Percentiles rank a stretch among this genome's conserved stretches.
Conservation (phyloP, 2,329 filamentous ascomycete genomes). For the Penicillium freii region DNA sequence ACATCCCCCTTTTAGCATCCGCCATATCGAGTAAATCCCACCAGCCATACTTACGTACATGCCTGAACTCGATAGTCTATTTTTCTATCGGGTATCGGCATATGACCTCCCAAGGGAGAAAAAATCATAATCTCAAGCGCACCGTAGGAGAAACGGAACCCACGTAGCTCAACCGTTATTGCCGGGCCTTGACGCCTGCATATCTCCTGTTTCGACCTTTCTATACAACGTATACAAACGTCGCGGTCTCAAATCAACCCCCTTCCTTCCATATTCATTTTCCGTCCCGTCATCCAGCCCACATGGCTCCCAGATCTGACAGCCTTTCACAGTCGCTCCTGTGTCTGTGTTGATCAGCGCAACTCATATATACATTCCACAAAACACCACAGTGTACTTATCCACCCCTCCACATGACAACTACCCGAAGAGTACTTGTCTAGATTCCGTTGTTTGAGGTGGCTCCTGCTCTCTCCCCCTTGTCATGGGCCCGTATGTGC, state of each 20-base stretch:
- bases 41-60: not conserved
- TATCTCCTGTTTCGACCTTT: not conserved
- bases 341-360: not conserved
- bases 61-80: not conserved
- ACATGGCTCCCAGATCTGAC: slow-evolving; percentile 1
- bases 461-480: not conserved
- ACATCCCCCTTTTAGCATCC: not conserved
- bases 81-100: not conserved
- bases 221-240: not conserved
- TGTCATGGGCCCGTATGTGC: slow-evolving; percentile 32
- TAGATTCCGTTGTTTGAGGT: not conserved
- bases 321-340: not conserved
- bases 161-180: not conserved
- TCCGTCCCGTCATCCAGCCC: not conserved
- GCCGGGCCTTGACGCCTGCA: not conserved
- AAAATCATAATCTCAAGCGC: not conserved
- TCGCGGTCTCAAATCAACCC: not conserved
- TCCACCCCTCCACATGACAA: not conserved
- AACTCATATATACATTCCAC: not conserved
- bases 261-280: not conserved
- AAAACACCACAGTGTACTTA: not conserved
- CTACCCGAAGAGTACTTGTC: not conserved
- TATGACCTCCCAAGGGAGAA: slow-evolving; percentile 1
- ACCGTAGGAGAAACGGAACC: not conserved
- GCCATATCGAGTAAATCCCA: not conserved